phyloP scores from a whole-genome alignment of 306 rosid species.

The Cucumis cinereus region DNA sequence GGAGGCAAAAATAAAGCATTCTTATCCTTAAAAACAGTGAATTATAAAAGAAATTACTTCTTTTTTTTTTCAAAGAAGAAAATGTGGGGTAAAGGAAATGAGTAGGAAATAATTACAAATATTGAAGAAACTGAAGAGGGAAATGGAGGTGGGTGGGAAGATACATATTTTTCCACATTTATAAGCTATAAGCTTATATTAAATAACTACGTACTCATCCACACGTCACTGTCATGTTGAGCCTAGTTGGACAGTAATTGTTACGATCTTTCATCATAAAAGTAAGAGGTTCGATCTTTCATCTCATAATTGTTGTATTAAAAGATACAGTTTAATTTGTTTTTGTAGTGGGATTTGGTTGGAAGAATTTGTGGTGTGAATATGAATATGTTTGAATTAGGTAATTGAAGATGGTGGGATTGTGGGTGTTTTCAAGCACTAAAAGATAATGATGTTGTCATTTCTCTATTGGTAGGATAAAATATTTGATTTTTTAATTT shows the following conservation, averaged over 20 bases:
- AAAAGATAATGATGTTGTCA: not conserved
- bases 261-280: no score
- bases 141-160: not conserved
- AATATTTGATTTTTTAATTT: no score
- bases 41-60: no score
- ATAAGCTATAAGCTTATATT: not conserved
- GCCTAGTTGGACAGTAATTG: no score
- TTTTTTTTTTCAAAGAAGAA: no score
- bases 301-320: no score
- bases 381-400: not conserved
- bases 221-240: not conserved
- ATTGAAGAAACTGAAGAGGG: not conserved
- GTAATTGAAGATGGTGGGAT: not conserved
- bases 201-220: no score
- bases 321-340: no score
- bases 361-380: not conserved
- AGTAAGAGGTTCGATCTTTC: no score
- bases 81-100: conserved; percentile 11
- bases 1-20: not conserved
- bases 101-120: conserved; percentile 21
- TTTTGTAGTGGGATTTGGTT: not conserved
- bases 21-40: not conserved
- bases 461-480: not conserved
- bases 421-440: not conserved
- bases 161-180: not conserved